Base-by-base conservation (phyloP, 345 rosid genomes). In the Eucalyptus fibrosa region DNA sequence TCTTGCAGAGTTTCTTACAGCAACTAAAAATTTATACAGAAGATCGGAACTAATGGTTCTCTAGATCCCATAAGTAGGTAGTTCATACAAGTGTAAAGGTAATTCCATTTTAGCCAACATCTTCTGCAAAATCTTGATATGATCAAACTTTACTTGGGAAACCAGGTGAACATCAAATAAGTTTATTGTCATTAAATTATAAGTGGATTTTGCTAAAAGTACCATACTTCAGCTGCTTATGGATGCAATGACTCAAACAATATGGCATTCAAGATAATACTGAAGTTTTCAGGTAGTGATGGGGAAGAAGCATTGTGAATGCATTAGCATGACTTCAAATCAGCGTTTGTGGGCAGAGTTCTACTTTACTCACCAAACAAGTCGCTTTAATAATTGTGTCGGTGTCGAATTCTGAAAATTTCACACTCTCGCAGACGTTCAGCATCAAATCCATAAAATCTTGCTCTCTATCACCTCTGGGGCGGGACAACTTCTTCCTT, bases 361-460 rank as follows among this genome's bases (percentile, higher is more conserved):
- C 45, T 72, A 37, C 92, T 91, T 91, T 8, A 72, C 90, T 85
- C 90, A 89, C 93, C 90, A 91, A 87, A 87, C 94, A 91, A 53
- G 93, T 93, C 2, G 92, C 92, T 87, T 92, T 92, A 87, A 53
- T 89, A 26, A 91, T 55, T 62, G 94, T 92, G 37, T 93, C 92
- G 11, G 81, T 88, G 15, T 92, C 93, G 30, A 67, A 91, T 24
- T 45, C 86, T 47, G 91, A 51, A 77, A 92, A 32, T 9, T n/a
- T 18, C 24, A 37, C 28, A 14, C 89, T 87, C 45, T 92, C 94
- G 44, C 83, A 56, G 88, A 90, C 85, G 53, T 59, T 87, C 50
- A 94, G 89, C 92, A 93, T 89, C 69, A 89, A 91, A 89, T 92
- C 93, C 90, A 92, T 92, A 93, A 94, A 92, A 91, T 92, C 95